Evolutionary conservation across 2,329 filamentous ascomycete species (phyloP).

Genomic region (Xylariaceae sp.): DNA sequence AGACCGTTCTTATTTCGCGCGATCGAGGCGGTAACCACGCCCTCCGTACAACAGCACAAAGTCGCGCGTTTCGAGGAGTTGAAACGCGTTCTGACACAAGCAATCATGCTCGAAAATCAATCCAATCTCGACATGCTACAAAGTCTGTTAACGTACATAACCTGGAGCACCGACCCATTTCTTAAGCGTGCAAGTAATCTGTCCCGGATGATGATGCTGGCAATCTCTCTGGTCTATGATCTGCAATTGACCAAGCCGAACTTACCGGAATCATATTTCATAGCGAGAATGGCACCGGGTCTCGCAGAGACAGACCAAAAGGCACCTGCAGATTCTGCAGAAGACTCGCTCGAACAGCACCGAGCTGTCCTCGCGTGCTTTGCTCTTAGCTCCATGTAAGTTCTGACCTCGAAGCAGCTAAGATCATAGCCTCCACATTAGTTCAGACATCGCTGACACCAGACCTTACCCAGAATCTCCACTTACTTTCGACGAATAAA

Average conservation of each 20-base stretch:
- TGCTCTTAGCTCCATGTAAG: conserved; percentile 25
- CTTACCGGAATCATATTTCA: conserved; percentile 27
- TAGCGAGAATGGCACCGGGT: conserved; percentile 30
- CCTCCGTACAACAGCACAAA: conserved; percentile 27
- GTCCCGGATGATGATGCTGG: conserved; percentile 35
- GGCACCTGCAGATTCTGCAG: conserved; percentile 10
- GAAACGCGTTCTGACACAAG: conserved; percentile 28
- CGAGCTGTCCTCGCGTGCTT: conserved; percentile 31
- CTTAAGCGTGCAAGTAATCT: conserved; percentile 28
- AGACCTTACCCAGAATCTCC: conserved; percentile 21
- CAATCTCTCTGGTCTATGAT: conserved; percentile 36
- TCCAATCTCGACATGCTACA: conserved; percentile 33
- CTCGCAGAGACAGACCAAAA: conserved; percentile 15
- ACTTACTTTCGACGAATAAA: conserved; percentile 33
- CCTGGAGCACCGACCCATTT: conserved; percentile 35
- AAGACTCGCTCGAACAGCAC: conserved; percentile 24
- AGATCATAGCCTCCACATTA: neutral
- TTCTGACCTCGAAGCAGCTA: neutral
- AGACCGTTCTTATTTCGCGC: conserved; percentile 34
- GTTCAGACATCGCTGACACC: neutral
- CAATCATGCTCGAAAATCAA: conserved; percentile 26
- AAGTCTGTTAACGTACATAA: conserved; percentile 33
- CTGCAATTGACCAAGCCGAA: conserved; percentile 32
- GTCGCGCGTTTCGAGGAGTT: conserved; percentile 27
- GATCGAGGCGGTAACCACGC: conserved; percentile 31